Base-by-base conservation (phyloP, 495 filamentous ascomycete species). In the Penicillium argentinense region DNA sequence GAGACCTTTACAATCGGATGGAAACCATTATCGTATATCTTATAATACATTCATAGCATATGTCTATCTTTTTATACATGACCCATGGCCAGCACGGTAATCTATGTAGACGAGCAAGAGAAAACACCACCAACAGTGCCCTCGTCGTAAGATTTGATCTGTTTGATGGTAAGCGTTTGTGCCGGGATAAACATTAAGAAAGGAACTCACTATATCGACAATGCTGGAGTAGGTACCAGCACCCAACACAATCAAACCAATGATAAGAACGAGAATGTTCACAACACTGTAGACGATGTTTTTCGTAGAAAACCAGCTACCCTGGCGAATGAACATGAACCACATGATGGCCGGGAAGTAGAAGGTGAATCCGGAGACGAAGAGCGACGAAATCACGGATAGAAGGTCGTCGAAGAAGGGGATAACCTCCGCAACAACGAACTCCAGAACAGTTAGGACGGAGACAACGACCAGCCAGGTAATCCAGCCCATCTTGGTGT, bases 331-430 rank as follows among this genome's bases (percentile, higher is more conserved):
- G 11, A 80, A 67, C 67, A 68, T 67, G 62, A 82, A 79, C 80
- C 81, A 85, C 66, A 84, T 80, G 19, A 76, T 60, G 16, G 78
- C 75, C 66, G 45, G 45, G 45, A 47, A 47, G 21, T 47, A 47
- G n/a, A 47, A 47, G 17, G 45, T 47, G 23, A 47, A 47, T 7
- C 45, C 45, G 26, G 45, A 47, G 36, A 47, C 38, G 45, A 47
- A 47, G 16, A 47, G 19, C 2, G 79, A 67, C 19, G 78, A 80
- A 39, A 73, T 68, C 56, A 77, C 72, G 39, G 72, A 69, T 13
- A 86, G 61, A 44, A 86, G 58, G 39, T 77, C 73, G 44, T 72
- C 73, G 63, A 85, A 86, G 71, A 81, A 77, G 4, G 83, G 83
- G 30, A 87, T 81, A 9, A 78, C 75, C 51, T 82, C 76, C 21